These are phyloP conservation scores for Penstemon newberryi DNA, from an alignment of 257 asterid genomes.

Conservation along the genomic window DNA sequence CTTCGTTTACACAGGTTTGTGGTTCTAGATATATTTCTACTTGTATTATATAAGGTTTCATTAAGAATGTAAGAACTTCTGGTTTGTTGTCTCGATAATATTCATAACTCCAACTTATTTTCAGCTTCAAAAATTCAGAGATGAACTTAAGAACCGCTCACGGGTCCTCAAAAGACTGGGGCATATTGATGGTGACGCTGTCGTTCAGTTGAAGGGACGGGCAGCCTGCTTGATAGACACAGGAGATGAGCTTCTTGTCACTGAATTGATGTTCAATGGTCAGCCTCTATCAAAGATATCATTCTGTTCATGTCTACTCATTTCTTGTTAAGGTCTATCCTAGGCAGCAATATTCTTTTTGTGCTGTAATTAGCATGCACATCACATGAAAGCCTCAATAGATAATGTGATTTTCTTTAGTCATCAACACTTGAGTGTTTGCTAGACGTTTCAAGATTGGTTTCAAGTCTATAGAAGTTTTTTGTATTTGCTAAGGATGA, in stretches of 20 bases:
- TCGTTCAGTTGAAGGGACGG: slow-evolving; percentile 91
- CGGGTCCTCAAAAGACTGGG: slow-evolving; percentile 91
- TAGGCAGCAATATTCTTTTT: slow-evolving; percentile 4
- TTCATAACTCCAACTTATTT: slow-evolving; percentile 17
- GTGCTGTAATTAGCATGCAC: slow-evolving; percentile 14
- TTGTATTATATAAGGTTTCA: slow-evolving; percentile 13
- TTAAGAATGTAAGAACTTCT: slow-evolving; percentile 13
- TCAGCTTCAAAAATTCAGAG: slow-evolving; percentile 97
- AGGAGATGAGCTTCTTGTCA: slow-evolving; percentile 97
- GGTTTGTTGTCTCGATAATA: slow-evolving; percentile 19
- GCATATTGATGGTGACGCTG: slow-evolving; percentile 84
- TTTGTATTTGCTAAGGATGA: not conserved
- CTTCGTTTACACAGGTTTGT: slow-evolving; percentile 1
- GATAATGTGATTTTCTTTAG: not conserved
- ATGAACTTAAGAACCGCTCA: slow-evolving; percentile 93
- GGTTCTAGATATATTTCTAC: slow-evolving; percentile 18
- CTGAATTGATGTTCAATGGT: slow-evolving; percentile 97
- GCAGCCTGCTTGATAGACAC: slow-evolving; percentile 99
- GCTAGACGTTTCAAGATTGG: not conserved
- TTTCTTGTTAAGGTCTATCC: slow-evolving; percentile 1
- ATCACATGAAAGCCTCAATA: not conserved
- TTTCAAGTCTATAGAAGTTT: not conserved
- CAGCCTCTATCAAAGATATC: slow-evolving; percentile 23
- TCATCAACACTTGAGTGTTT: not conserved
- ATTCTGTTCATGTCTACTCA: slow-evolving; percentile 3